Evolutionary conservation across 78 protist genomes (phyloP).

Genomic region (Dictyostelium capitatum): DNA sequence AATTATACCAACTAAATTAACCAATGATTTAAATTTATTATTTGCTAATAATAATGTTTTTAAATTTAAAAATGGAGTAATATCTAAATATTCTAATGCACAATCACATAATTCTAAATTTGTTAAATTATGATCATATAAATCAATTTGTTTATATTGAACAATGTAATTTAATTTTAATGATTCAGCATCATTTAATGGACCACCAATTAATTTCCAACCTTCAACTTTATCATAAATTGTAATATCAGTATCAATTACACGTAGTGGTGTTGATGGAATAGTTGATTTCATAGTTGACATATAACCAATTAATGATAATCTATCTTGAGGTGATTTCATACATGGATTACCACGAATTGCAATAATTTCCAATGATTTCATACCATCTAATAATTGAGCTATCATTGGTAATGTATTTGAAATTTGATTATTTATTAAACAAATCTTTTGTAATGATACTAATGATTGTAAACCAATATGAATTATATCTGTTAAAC

Average conservation of each 20-base stretch:
- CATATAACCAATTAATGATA: conserved; percentile 56
- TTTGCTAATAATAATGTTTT: conserved; percentile 47
- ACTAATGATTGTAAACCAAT: conserved; percentile 45
- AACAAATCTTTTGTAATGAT: conserved; percentile 2
- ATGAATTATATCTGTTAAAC: neutral
- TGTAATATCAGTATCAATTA: conserved; percentile 73
- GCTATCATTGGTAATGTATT: conserved; percentile 48
- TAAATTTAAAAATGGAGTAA: conserved; percentile 8
- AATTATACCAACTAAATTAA: neutral
- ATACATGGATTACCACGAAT: conserved; percentile 79
- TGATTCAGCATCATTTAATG: conserved; percentile 35
- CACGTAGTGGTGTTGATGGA: conserved; percentile 15
- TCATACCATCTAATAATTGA: conserved; percentile 44
- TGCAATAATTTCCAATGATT: conserved; percentile 52
- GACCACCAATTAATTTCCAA: conserved; percentile 55
- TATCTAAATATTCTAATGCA: conserved; percentile 64
- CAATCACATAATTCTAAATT: conserved; percentile 70
- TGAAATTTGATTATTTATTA: conserved; percentile 40
- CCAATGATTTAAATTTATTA: conserved; percentile 23
- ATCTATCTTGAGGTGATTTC: conserved; percentile 46
- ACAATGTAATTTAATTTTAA: conserved; percentile 30
- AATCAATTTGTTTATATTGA: neutral
- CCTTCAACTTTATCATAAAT: conserved; percentile 77
- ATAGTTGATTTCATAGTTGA: conserved; percentile 46
- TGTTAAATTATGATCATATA: conserved; percentile 17